Base-by-base conservation (phyloP, 495 filamentous ascomycete genomes). In the Penicillium taxi region DNA sequence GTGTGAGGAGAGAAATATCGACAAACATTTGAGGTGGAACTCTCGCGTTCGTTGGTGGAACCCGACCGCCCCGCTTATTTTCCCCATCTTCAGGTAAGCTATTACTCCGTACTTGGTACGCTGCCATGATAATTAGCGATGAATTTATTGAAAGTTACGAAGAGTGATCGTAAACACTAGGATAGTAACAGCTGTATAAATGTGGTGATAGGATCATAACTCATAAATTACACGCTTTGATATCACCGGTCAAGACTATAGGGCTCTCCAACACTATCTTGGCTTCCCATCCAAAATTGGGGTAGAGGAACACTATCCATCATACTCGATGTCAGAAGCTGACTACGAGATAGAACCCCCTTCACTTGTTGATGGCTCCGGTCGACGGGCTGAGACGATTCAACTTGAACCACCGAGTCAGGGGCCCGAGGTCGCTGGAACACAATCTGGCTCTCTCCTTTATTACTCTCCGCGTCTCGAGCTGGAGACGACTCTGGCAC, bases 281-380 rank as follows among this genome's bases (percentile, higher is more conserved):
- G 63, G 44, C 63, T 70, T 9, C 53, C 48, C 52, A 58, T 50
- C 53, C 59, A 61, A 15, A 66, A 63, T 3, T 50, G 45, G 1
- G 66, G 66, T 9, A 66, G 21, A 2, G 66, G 63, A 14, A 70
- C 44, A 39, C 66, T 70, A 29, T 70, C 66, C 66, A 70, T 68
- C 4, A 70, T 54, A 34, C 64, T 68, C 6, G 64, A 66, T 1
- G 64, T 63, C 9, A 70, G 48, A 31, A 67, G 48, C 25, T 68
- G 61, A 39, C 56, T 64, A n/a, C 53, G 45, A 12, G 58, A 52
- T 9, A 68, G 25, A 6, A 66, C 32, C 6, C 42, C 43, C n/a
- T 41, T 46, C 5, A 39, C 34, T 9, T 42, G 39, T 7, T 37
- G 44, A 5, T 44, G 34, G n/a, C 50, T 35, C 30, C 53, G 53